These are phyloP conservation scores for Oryza brachyantha DNA, from an alignment of 176 grass and related monocot species.

Conservation along the genomic window DNA sequence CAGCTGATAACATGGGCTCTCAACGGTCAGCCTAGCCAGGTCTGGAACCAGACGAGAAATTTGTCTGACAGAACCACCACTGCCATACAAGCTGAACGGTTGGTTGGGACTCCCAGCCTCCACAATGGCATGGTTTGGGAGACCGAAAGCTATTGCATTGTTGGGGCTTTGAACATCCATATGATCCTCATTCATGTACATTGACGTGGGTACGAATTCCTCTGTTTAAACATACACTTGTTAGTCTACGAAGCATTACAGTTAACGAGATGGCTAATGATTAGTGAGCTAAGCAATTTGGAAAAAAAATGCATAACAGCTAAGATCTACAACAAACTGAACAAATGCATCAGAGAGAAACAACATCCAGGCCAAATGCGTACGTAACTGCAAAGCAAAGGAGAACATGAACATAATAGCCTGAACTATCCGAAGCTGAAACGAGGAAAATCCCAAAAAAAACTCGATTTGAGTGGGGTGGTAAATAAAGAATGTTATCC, in stretches of 20 bases:
- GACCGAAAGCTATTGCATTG: not conserved
- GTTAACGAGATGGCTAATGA: not conserved
- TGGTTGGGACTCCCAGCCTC: not conserved
- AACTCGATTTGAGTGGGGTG: too few relatives aligned
- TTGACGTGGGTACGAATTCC: slow-evolving; percentile 17
- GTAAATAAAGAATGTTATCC: not conserved
- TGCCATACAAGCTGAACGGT: not conserved
- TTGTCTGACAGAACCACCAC: not conserved
- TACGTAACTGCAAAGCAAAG: not conserved
- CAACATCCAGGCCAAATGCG: not conserved
- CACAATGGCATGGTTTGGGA: not conserved
- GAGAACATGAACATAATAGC: not conserved
- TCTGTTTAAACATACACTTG: slow-evolving; percentile 15
- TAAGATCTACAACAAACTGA: too few relatives aligned
- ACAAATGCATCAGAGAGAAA: not conserved
- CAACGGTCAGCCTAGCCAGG: too few relatives aligned
- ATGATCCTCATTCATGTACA: not conserved
- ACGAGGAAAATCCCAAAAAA: not conserved
- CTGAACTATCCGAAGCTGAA: not conserved
- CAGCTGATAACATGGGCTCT: not conserved
- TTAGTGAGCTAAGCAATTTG: not conserved
- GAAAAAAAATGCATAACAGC: not conserved
- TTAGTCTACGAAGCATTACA: not conserved
- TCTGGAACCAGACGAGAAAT: not conserved
- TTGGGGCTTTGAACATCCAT: slow-evolving; percentile 23